Evolutionary conservation across 805 yeast genomes (phyloP).

Genomic region (Saccharomycopsis sp.): DNA sequence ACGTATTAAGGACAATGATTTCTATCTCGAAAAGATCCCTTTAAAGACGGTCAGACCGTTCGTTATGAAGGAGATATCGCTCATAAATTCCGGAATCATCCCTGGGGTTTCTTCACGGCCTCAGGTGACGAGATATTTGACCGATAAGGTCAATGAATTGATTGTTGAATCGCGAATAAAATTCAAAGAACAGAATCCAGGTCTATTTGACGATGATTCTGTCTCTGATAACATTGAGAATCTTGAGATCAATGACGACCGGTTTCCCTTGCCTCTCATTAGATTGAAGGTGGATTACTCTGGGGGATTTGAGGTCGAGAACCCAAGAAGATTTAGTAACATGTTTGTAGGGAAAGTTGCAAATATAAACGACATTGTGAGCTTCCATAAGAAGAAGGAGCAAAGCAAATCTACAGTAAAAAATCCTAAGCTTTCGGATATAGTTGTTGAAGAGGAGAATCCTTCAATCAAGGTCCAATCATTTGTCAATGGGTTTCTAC

Average conservation of each 20-base stretch:
- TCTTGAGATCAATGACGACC: constrained; percentile 14
- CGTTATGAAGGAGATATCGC: constrained; percentile 56
- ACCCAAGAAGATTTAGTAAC: constrained; percentile 82
- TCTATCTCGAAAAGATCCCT: constrained; percentile 51
- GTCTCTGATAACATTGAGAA: constrained; percentile 8
- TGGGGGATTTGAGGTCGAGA: constrained; percentile 89
- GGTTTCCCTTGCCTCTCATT: constrained; percentile 74
- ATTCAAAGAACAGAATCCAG: constrained; percentile 36
- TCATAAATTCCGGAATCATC: constrained; percentile 48
- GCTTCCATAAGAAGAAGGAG: constrained; percentile 51
- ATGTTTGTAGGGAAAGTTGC: constrained; percentile 88
- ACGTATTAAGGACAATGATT: constrained; percentile 52
- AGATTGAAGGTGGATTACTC: constrained; percentile 81
- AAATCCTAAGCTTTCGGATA: constrained; percentile 22
- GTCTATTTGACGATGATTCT: constrained; percentile 26
- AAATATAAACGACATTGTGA: constrained; percentile 79
- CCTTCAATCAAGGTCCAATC: constrained; percentile 47
- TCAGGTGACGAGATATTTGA: constrained; percentile 54
- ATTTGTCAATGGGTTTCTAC: constrained; percentile 56
- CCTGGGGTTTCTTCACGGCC: constrained; percentile 57
- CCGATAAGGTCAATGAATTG: constrained; percentile 58
- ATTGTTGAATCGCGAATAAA: constrained; percentile 51
- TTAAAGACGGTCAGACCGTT: constrained; percentile 79
- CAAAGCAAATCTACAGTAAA: constrained; percentile 8
- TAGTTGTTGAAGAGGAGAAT: constrained; percentile 32